Conservation (phyloP, 768 basidiomycete genomes). For the Mycena crocata region DNA sequence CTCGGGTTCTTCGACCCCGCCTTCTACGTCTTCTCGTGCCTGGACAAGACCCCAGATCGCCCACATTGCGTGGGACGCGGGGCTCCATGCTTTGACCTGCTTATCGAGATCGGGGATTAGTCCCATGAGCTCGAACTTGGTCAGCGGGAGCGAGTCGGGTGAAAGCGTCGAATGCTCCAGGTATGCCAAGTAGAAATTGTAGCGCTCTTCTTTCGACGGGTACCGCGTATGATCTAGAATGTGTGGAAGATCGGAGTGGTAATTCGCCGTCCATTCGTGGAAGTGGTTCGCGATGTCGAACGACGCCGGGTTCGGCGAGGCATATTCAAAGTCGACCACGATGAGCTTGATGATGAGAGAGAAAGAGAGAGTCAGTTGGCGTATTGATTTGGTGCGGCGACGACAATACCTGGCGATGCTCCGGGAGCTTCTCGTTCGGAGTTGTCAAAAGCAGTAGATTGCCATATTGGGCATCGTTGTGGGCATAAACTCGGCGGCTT, state of each 20-base stretch:
- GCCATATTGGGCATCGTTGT: conserved; percentile 97
- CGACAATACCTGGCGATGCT: conserved; percentile 83
- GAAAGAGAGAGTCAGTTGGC: no score
- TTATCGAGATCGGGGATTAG: conserved; percentile 72
- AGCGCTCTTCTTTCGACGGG: conserved; percentile 77
- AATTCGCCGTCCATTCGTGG: conserved; percentile 96
- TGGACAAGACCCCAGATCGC: conserved; percentile 95
- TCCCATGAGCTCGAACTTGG: conserved; percentile 49
- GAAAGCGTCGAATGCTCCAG: conserved; percentile 62
- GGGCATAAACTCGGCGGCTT: conserved; percentile 81
- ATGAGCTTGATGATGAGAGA: conserved; percentile 73
- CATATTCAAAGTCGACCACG: conserved; percentile 98
- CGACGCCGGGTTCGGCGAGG: conserved; percentile 89
- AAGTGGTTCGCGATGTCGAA: conserved; percentile 98
- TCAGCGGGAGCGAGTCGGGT: conserved; percentile 44
- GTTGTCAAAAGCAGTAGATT: conserved; percentile 84
- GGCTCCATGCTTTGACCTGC: conserved; percentile 90
- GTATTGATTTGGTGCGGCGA: no score
- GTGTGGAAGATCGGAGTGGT: conserved; percentile 79
- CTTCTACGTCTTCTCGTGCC: conserved; percentile 79
- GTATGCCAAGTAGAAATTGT: conserved; percentile 90
- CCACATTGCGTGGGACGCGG: conserved; percentile 93
- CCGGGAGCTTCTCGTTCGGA: conserved; percentile 65
- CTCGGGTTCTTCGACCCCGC: conserved; percentile 69
- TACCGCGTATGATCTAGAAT: conserved; percentile 72